These are phyloP conservation scores for Carnegiea gigantea DNA, from an alignment of 179 eudicot genomes.

Conservation along the genomic window DNA sequence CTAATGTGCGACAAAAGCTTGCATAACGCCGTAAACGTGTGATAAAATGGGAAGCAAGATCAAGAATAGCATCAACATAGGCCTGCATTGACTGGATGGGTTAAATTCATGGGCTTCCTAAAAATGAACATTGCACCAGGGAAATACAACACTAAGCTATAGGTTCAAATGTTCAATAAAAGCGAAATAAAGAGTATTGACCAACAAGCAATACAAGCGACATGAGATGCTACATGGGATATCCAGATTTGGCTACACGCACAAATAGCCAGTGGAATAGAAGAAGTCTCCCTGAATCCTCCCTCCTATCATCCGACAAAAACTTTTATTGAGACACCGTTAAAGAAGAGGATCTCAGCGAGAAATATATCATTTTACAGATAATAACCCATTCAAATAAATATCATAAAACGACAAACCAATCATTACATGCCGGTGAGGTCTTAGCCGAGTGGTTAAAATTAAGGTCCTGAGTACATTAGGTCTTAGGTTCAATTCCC, in stretches of 20 bases:
- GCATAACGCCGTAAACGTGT: constrained; percentile 97
- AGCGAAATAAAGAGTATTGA: not conserved
- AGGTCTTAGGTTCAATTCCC: too few relatives aligned
- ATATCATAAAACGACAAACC: too few relatives aligned
- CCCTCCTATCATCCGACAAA: not conserved
- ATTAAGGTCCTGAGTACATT: too few relatives aligned
- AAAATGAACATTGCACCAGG: not conserved
- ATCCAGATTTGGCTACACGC: not conserved
- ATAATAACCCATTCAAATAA: not conserved
- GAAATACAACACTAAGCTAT: not conserved
- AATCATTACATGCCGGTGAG: too few relatives aligned
- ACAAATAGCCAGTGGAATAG: not conserved
- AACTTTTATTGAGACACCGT: not conserved
- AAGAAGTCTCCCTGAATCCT: not conserved
- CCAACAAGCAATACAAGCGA: not conserved
- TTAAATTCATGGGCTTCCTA: constrained; percentile 9
- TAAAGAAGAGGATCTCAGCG: not conserved
- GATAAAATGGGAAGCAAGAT: constrained; percentile 95
- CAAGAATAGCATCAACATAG: constrained; percentile 95
- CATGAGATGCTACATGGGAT: not conserved
- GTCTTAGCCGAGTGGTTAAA: too few relatives aligned
- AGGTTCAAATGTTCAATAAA: not conserved
- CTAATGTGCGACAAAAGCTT: constrained; percentile 95
- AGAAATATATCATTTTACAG: not conserved
- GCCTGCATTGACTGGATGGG: constrained; percentile 49